A percentile compares a stretch with the other conserved stretches of the same genome.
These are phyloP conservation scores for Kwoniella dendrophila DNA, from an alignment of 768 basidiomycete genomes.

Conservation along the genomic window DNA sequence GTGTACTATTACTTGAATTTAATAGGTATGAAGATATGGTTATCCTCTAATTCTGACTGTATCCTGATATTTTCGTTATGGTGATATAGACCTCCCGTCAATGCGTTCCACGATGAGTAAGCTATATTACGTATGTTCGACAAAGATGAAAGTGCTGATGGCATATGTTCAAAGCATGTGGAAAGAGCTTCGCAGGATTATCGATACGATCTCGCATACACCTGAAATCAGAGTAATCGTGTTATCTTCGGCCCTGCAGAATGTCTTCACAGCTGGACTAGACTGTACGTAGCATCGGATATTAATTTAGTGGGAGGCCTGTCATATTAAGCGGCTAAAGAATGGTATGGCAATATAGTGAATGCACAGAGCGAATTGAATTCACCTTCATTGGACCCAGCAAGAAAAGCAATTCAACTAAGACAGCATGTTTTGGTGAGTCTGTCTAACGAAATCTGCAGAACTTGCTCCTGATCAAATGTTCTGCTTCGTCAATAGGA, in stretches of 20 bases:
- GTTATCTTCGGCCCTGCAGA: slow-evolving; percentile 69
- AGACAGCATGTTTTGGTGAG: slow-evolving; percentile 58
- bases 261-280: slow-evolving; percentile 79
- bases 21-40: slow-evolving; percentile 28
- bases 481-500: slow-evolving; percentile 37
- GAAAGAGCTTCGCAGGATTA: slow-evolving; percentile 67
- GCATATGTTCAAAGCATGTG: slow-evolving; percentile 63
- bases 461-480: not conserved
- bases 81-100: slow-evolving; percentile 47
- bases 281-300: slow-evolving; percentile 76
- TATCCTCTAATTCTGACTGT: not conserved
- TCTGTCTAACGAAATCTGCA: not conserved
- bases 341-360: slow-evolving; percentile 18
- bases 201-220: slow-evolving; percentile 63
- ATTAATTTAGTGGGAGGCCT: too few relatives aligned
- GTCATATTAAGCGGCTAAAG: too few relatives aligned
- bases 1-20: slow-evolving; percentile 43
- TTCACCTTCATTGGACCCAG: slow-evolving; percentile 36
- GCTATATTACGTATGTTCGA: slow-evolving; percentile 1
- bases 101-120: slow-evolving; percentile 53
- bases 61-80: not conserved
- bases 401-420: slow-evolving; percentile 44
- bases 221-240: slow-evolving; percentile 72
- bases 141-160: not conserved
- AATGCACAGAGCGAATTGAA: slow-evolving; percentile 23